These are phyloP conservation scores for Melampsora abietis-canadensis DNA, from an alignment of 1,284 basidiomycete species.

Conservation along the genomic window DNA sequence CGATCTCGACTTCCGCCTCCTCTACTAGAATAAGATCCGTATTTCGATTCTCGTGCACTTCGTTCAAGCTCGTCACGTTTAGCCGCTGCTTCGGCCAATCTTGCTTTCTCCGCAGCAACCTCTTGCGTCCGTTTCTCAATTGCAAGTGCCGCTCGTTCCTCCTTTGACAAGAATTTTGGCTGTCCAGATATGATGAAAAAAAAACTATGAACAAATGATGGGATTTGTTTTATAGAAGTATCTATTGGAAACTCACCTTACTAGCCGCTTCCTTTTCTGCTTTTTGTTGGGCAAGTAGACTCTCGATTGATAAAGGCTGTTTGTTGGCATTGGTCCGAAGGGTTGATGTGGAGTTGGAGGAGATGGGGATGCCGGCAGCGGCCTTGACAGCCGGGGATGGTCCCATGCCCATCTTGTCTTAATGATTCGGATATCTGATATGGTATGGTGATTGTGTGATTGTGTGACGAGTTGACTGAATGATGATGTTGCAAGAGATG, in stretches of 20 bases:
- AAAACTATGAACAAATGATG: background rate
- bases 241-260: slow-evolving; percentile 61
- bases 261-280: slow-evolving; percentile 80
- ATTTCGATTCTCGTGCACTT: slow-evolving; percentile 60
- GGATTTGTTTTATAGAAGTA: background rate
- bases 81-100: slow-evolving; percentile 13
- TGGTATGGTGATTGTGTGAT: background rate
- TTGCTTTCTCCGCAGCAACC: slow-evolving; percentile 51
- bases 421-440: background rate
- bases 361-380: background rate
- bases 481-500: no score
- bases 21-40: slow-evolving; percentile 14
- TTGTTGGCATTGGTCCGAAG: background rate
- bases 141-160: slow-evolving; percentile 79
- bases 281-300: slow-evolving; percentile 76
- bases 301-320: slow-evolving; percentile 63
- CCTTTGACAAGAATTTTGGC: slow-evolving; percentile 85
- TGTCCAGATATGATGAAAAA: slow-evolving; percentile 50
- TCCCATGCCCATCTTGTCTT: slow-evolving; percentile 28
- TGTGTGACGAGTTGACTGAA: no score
- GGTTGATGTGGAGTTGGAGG: background rate
- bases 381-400: slow-evolving; percentile 25
- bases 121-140: slow-evolving; percentile 78
- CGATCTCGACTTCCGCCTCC: slow-evolving; percentile 5
- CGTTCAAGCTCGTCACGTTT: slow-evolving; percentile 66